Conservation (phyloP, 176 grass and related monocot species). For the Urochloa ruziziensis region DNA sequence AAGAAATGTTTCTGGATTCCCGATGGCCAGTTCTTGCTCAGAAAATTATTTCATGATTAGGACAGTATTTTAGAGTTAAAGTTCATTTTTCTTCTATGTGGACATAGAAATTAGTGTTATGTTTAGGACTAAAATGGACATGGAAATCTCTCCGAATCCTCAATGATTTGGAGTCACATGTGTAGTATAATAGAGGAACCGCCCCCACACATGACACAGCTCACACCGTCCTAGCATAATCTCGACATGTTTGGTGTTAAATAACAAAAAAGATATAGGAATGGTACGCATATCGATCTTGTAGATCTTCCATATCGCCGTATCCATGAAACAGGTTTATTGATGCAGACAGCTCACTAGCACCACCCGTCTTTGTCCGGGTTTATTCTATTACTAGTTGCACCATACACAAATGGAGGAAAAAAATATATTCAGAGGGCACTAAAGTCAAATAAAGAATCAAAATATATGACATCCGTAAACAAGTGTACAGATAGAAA, state of each 20-base stretch:
- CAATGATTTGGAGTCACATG: slow-evolving; percentile 37
- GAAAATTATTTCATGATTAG: not conserved
- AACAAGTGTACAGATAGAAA: not conserved
- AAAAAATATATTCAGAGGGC: not conserved
- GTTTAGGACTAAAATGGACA: slow-evolving; percentile 15
- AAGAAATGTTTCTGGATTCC: not conserved
- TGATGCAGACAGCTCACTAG: slow-evolving; percentile 25
- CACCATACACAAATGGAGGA: not conserved
- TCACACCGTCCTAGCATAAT: slow-evolving; percentile 29
- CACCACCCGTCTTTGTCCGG: slow-evolving; percentile 9
- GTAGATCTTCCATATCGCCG: slow-evolving; percentile 21
- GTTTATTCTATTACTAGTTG: slow-evolving; percentile 24
- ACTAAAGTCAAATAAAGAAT: slow-evolving; percentile 10
- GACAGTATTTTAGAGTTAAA: not conserved
- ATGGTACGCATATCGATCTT: slow-evolving; percentile 39
- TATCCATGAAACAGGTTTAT: slow-evolving; percentile 23
- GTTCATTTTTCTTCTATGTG: not conserved
- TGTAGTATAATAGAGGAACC: slow-evolving; percentile 26
- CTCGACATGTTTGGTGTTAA: not conserved
- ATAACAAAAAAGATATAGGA: slow-evolving; percentile 36
- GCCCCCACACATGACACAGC: not conserved
- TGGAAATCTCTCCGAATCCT: slow-evolving; percentile 27
- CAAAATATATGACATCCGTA: slow-evolving; percentile 1
- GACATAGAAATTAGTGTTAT: not conserved
- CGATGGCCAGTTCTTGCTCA: not conserved